phyloP scores from a whole-genome alignment of 2,329 filamentous ascomycete genomes.

The Arthrobotrys sphaeroides region DNA sequence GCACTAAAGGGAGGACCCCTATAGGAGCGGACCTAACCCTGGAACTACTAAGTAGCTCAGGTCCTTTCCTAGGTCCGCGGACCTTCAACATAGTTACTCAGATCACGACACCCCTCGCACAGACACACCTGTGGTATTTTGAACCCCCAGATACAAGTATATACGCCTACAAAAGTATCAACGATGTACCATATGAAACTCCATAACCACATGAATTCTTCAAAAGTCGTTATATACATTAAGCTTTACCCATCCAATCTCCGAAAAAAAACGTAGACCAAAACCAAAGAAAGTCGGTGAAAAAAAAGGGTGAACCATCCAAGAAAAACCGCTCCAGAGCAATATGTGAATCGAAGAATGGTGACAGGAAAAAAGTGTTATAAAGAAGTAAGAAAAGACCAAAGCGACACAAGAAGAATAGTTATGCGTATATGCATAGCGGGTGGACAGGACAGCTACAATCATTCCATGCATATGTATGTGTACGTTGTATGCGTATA shows the following conservation, averaged over 20 bases:
- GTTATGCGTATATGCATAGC: no score
- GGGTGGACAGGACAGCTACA: no score
- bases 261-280: not conserved
- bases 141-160: not conserved
- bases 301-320: not conserved
- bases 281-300: no score
- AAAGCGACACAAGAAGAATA: not conserved
- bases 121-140: no score
- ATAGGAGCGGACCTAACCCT: no score
- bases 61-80: no score
- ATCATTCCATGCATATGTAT: not conserved
- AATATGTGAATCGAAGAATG: constrained; percentile 2
- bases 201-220: constrained; percentile 25
- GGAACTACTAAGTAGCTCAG: no score
- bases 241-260: constrained; percentile 20
- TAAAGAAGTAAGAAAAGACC: not conserved
- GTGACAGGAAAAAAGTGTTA: not conserved
- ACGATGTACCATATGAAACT: not conserved
- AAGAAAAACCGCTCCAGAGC: constrained; percentile 1
- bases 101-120: no score
- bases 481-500: not conserved
- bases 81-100: no score
- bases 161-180: no score
- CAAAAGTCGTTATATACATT: constrained; percentile 45
- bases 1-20: no score